Conservation (phyloP, 1,284 basidiomycete genomes). For the Mycosarcoma mackinlayi region DNA sequence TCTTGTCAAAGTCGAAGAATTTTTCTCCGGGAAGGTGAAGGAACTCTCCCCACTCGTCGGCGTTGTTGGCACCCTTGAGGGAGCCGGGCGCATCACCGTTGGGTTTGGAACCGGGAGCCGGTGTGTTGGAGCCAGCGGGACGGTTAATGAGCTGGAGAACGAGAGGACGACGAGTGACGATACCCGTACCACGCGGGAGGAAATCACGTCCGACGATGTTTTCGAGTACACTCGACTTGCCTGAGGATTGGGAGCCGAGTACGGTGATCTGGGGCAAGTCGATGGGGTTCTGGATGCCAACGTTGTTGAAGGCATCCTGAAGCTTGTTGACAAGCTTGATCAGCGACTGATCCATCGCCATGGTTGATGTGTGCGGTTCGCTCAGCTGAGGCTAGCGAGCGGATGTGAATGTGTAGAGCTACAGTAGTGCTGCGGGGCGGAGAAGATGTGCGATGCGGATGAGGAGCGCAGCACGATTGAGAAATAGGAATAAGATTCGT, state of each 20-base stretch:
- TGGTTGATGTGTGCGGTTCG: conserved; percentile 8
- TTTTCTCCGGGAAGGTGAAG: conserved; percentile 94
- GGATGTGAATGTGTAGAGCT: neutral
- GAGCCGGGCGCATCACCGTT: conserved; percentile 22
- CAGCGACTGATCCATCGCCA: conserved; percentile 74
- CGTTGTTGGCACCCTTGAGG: conserved; percentile 30
- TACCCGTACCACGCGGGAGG: conserved; percentile 90
- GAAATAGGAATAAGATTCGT: conserved; percentile 4
- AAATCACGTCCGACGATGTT: conserved; percentile 86
- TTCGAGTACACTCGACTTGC: conserved; percentile 73
- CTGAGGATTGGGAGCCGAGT: conserved; percentile 72
- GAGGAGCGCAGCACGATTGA: neutral
- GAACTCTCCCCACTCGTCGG: conserved; percentile 92
- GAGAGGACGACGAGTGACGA: conserved; percentile 93
- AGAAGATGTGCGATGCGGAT: neutral
- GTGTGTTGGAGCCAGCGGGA: conserved; percentile 47
- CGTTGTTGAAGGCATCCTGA: conserved; percentile 73
- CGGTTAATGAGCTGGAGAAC: conserved; percentile 94
- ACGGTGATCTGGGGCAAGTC: conserved; percentile 71
- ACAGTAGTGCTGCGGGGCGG: neutral
- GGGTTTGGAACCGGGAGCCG: too few relatives aligned
- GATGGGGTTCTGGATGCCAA: conserved; percentile 72
- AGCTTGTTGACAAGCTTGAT: conserved; percentile 96
- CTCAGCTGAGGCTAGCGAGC: conserved; percentile 10
- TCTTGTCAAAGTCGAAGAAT: conserved; percentile 93